Evolutionary conservation across 352 stramenopile species (phyloP).

Genomic region (Phytophthora pistaciae): DNA sequence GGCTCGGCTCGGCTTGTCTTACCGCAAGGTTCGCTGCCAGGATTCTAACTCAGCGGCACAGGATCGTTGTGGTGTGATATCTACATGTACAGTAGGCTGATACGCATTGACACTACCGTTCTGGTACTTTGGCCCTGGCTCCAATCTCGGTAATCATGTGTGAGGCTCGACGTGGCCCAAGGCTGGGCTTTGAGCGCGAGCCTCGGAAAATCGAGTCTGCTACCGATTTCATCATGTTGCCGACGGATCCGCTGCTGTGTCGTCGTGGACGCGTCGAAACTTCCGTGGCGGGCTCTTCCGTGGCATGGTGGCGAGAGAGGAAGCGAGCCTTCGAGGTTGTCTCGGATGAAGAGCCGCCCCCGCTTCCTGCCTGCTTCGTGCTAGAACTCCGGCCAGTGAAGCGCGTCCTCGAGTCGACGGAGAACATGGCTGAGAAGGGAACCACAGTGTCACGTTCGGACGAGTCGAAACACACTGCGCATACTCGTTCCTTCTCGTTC

Average conservation of each 20-base stretch:
- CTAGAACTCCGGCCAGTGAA: constrained; percentile 50
- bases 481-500: constrained; percentile 64
- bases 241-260: constrained; percentile 63
- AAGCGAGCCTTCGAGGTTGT: constrained; percentile 22
- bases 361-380: constrained; percentile 44
- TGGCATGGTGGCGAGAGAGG: constrained; percentile 11
- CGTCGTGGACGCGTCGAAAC: constrained; percentile 21
- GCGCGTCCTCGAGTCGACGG: constrained; percentile 56
- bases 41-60: not conserved
- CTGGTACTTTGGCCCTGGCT: constrained; percentile 18
- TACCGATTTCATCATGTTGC: constrained; percentile 72
- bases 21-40: not conserved
- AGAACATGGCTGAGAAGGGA: constrained; percentile 78
- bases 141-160: constrained; percentile 56
- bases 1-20: not conserved
- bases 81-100: not conserved
- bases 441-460: constrained; percentile 69
- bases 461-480: constrained; percentile 76
- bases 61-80: not conserved
- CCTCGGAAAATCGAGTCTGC: constrained; percentile 57
- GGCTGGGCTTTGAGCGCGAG: constrained; percentile 37
- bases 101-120: constrained; percentile 15
- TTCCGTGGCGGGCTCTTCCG: constrained; percentile 24
- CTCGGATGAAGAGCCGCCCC: constrained; percentile 53
- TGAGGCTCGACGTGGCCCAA: constrained; percentile 47